These are phyloP conservation scores for Ochromonas danica DNA, from an alignment of 108 stramenopile genomes.

Conservation along the genomic window DNA sequence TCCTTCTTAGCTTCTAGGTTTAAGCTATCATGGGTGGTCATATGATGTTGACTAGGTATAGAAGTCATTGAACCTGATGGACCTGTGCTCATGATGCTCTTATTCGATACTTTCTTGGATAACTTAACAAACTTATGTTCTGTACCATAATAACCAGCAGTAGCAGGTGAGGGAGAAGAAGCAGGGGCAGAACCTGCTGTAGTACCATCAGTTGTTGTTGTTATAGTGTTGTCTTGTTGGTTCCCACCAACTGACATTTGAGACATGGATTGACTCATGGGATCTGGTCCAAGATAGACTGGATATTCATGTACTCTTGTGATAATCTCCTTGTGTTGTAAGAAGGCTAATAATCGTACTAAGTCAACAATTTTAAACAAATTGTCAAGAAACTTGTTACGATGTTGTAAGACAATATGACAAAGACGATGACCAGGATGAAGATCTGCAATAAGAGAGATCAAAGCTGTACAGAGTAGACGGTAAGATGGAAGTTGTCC, in stretches of 20 bases:
- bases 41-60: not conserved
- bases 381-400: not conserved
- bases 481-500: not conserved
- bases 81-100: not conserved
- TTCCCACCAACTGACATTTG: not conserved
- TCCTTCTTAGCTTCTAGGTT: not conserved
- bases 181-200: not conserved
- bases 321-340: not conserved
- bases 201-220: not conserved
- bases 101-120: not conserved
- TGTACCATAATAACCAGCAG: not conserved
- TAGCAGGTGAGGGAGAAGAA: not conserved
- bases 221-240: not conserved
- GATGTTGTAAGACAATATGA: not conserved
- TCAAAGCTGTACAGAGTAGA: not conserved
- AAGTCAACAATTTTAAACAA: not conserved
- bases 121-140: not conserved
- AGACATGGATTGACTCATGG: not conserved
- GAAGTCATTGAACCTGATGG: not conserved
- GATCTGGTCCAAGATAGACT: no score
- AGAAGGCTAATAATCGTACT: not conserved
- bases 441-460: not conserved
- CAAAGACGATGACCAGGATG: not conserved
- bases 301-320: slow-evolving; percentile 18
- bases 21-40: not conserved